Evolutionary conservation across 164 flowering plant genomes (phyloP).

Genomic region (Tetrastigma voinierianum): DNA sequence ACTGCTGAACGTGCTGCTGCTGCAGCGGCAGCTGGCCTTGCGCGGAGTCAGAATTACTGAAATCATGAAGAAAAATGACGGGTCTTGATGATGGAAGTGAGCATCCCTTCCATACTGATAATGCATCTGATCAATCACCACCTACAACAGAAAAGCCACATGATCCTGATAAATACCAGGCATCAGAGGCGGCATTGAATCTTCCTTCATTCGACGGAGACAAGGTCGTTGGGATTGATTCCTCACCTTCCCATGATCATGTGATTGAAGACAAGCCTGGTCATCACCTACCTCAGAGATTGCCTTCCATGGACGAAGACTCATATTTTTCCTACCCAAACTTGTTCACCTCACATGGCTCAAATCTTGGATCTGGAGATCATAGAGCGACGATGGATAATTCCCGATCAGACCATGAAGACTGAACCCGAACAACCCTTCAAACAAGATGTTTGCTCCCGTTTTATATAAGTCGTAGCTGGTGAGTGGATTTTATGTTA

Average conservation of each 20-base stretch:
- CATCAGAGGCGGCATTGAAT: conserved; percentile 17
- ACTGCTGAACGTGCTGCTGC: conserved; percentile 93
- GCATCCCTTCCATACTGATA: conserved; percentile 25
- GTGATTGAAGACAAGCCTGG: conserved; percentile 18
- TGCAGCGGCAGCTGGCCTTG: conserved; percentile 92
- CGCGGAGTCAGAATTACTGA: conserved; percentile 74
- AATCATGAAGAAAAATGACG: conserved; percentile 48
- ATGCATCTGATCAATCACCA: conserved; percentile 15
- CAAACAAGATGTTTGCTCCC: too few species aligned
- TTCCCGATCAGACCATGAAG: conserved; percentile 22
- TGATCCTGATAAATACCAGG: conserved; percentile 7
- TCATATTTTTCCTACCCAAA: conserved; percentile 78
- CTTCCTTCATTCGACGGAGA: conserved; percentile 31
- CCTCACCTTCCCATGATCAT: conserved; percentile 18
- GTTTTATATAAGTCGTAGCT: too few species aligned
- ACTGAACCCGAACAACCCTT: conserved; percentile 6
- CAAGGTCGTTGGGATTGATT: conserved; percentile 30
- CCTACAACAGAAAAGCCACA: conserved; percentile 16
- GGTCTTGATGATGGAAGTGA: conserved; percentile 24
- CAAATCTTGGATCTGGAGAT: conserved; percentile 26
- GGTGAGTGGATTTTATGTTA: too few species aligned
- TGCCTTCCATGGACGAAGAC: conserved; percentile 76
- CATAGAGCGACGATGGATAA: conserved; percentile 23
- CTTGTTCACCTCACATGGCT: conserved; percentile 50
- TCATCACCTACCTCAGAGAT: conserved; percentile 36